Base-by-base conservation (phyloP, 768 basidiomycete species). In the Mycena crocata region DNA sequence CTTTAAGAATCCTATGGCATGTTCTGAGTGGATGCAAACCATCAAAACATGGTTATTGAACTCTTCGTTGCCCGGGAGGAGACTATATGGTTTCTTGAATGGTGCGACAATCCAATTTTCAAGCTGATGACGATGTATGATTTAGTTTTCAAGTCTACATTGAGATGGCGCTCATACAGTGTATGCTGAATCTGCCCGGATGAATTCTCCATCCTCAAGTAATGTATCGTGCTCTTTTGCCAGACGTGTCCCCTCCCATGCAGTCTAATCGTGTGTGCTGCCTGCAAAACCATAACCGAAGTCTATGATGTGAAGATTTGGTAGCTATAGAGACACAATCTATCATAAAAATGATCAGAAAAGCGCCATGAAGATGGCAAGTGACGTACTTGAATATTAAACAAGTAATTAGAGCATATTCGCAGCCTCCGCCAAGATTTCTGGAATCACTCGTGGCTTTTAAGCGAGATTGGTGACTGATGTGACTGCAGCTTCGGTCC, bases 141-240 rank as follows among this genome's bases (percentile, higher is more conserved):
- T 9, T 19, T 45, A 24, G 44, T 30, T 5, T 17, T 57, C 34
- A 39, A 17, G n/a, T n/a, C 23, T n/a, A 28, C 12, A 26, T 3
- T 13, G n/a, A 28, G 9, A 26, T 21, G 14, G 30, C 15, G 6
- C 19, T 30, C 44, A n/a, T 26, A 63, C 64, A 15, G 78, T 78
- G 66, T 82, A 82, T 14, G 81, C 78, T n/a, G 81, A 80, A 67
- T 82, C 80, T 13, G 74, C 79, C 79, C 80, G 81, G 19, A 80
- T 69, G n/a, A 56, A 81, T 48, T 81, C 80, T 4, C 61, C 68
- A 30, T 55, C 63, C 14, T 68, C 49, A 21, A 81, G 59, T 3
- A 81, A 45, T 5, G 14, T 31, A 44, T 1, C 37, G 66, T 75
- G 75, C 21, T 80, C 65, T 48, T 30, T 42, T 71, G 68, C 30